Conservation (phyloP, 2,329 filamentous ascomycete genomes). For the Didymosphaeria variabile region DNA sequence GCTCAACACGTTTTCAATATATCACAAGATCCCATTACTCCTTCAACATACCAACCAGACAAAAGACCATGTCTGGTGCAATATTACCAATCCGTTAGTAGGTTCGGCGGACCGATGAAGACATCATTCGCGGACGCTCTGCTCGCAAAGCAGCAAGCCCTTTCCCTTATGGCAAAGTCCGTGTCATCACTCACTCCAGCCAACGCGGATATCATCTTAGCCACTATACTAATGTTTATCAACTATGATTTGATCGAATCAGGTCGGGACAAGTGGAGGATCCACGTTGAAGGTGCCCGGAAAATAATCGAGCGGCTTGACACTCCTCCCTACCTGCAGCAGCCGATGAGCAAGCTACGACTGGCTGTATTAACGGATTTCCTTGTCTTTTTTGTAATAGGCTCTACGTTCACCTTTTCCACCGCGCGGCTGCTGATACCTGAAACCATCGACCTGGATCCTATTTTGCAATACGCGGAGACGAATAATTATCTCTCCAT, state of each 20-base stretch:
- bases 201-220: conserved; percentile 55
- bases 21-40: conserved; percentile 43
- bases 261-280: conserved; percentile 61
- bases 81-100: conserved; percentile 48
- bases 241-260: conserved; percentile 62
- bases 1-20: conserved; percentile 59
- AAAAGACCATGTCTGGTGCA: conserved; percentile 44
- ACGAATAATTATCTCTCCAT: conserved; percentile 53
- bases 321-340: conserved; percentile 36
- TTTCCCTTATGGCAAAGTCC: conserved; percentile 52
- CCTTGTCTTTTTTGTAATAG: conserved; percentile 48
- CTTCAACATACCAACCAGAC: conserved; percentile 43
- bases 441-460: conserved; percentile 41
- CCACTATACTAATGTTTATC: conserved; percentile 59
- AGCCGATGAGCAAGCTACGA: conserved; percentile 44
- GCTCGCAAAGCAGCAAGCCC: conserved; percentile 59
- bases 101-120: conserved; percentile 48
- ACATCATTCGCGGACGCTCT: conserved; percentile 50
- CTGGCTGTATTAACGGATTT: conserved; percentile 47
- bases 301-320: conserved; percentile 55
- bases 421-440: conserved; percentile 40
- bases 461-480: conserved; percentile 50
- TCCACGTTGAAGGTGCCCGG: conserved; percentile 62
- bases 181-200: conserved; percentile 38
- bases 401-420: conserved; percentile 44